A percentile compares a stretch with the other conserved stretches of the same genome.
phyloP scores from a whole-genome alignment of 2,329 filamentous ascomycete genomes.

The Penicillium freii region DNA sequence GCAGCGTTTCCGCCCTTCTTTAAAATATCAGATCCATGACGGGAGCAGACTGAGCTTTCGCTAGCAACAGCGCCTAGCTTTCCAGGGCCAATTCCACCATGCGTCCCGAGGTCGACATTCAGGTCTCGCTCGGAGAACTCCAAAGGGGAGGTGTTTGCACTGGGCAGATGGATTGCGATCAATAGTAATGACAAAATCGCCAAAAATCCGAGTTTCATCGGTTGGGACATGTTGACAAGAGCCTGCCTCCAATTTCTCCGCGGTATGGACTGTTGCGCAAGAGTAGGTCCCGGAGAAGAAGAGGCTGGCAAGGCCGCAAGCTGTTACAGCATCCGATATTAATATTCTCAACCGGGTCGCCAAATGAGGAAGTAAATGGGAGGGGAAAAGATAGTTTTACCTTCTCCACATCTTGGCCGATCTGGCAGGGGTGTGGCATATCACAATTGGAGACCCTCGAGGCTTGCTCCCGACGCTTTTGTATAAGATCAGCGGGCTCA shows the following conservation, averaged over 20 bases:
- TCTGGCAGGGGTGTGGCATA: conserved; percentile 9
- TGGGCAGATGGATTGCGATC: conserved; percentile 24
- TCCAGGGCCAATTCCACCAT: conserved; percentile 32
- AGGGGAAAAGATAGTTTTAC: conserved; percentile 18
- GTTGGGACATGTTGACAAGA: conserved; percentile 17
- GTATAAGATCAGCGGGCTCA: neutral
- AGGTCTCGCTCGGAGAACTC: conserved; percentile 8
- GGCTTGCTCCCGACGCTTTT: neutral
- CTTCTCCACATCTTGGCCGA: conserved; percentile 34
- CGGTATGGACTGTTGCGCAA: neutral
- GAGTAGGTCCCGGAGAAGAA: neutral
- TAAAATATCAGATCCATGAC: conserved; percentile 65
- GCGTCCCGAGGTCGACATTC: conserved; percentile 13
- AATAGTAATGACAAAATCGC: conserved; percentile 22
- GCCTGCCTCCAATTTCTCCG: neutral
- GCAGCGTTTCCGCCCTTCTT: conserved; percentile 67
- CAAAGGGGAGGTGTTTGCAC: conserved; percentile 23
- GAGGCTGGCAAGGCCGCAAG: conserved; percentile 5
- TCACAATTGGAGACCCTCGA: neutral
- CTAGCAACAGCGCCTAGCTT: conserved; percentile 65
- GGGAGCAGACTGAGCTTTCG: conserved; percentile 66
- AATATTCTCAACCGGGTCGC: neutral
- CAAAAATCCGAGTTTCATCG: conserved; percentile 18
- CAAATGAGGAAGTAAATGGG: neutral
- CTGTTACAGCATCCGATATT: conserved; percentile 12